Base-by-base conservation (phyloP, 371 early-diverging fungal genomes). In the Mucor racemosus region DNA sequence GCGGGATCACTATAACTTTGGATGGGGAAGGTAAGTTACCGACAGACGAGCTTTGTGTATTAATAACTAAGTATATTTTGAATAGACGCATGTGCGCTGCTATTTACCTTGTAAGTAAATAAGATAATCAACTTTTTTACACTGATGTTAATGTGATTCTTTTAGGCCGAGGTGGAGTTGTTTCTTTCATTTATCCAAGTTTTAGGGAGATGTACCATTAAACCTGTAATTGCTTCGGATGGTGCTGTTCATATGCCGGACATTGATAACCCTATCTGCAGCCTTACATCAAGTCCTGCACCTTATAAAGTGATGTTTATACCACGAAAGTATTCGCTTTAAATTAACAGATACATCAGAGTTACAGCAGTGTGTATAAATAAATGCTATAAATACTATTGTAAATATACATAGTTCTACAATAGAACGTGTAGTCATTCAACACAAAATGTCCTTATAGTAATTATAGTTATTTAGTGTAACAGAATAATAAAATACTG, bases 1-100 rank as follows among this genome's bases (percentile, higher is more conserved):
- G 7, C 33, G 72, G 11, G 68, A 72, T 53, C 60, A 60, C n/a
- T 72, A 36, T 44, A 55, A 46, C 36, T 72, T 72, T 68, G 72
- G 72, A 5, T 72, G 68, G 68, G 71, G 71, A 26, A 26, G 26
- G 26, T 26, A 26, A 26, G 3, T 26, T 26, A 3, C 26, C 3
- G 3, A 26, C 26, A 26, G 3, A 26, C 1, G 3, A 26, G 26
- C 3, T 26, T 26, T 3, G 26, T 26, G 26, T 3, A 3, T 26
- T 26, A 26, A 1, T 26, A 26, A 26, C 26, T 3, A 26, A 26
- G 26, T 26, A 26, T 26, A 1, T 26, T 26, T 26, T 26, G 26
- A 26, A 26, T 41, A 56, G 67, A 61, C 61, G 70, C 17, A 57
- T 62, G 9, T 69, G 70, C 17, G 65, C 70, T 40, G 70, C 65